Percentiles rank a stretch among this genome's conserved stretches.
Evolutionary conservation across 345 rosid genomes (phyloP).

Genomic region (Cardamine resedifolia): DNA sequence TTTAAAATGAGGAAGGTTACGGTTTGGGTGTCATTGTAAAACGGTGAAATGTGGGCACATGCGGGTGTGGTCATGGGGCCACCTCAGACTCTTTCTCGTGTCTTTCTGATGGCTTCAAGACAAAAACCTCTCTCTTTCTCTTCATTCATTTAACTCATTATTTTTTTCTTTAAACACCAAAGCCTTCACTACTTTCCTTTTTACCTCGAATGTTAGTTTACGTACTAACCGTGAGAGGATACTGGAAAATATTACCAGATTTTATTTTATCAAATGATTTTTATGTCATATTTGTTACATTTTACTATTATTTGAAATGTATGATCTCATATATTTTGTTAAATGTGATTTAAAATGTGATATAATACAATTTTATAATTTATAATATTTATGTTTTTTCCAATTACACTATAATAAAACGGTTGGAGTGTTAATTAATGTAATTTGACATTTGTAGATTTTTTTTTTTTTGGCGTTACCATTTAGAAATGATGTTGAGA

Average conservation of each 20-base stretch:
- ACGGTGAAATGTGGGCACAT: conserved; percentile 43
- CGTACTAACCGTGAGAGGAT: neutral
- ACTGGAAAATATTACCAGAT: neutral
- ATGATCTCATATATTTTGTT: neutral
- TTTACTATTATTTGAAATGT: neutral
- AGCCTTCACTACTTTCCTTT: conserved; percentile 15
- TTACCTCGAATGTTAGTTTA: conserved; percentile 7
- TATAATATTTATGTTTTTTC: neutral
- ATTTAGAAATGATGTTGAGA: neutral
- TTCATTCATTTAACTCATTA: conserved; percentile 24
- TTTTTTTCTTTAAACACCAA: conserved; percentile 16
- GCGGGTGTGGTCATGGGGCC: conserved; percentile 44
- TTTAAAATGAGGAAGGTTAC: conserved; percentile 6
- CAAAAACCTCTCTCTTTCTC: conserved; percentile 36
- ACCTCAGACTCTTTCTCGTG: conserved; percentile 41
- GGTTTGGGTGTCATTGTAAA: conserved; percentile 41
- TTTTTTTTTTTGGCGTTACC: conserved; percentile 7
- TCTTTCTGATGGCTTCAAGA: conserved; percentile 38
- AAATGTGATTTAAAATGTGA: neutral
- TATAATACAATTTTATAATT: no score
- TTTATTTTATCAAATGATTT: neutral
- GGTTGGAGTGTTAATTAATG: neutral
- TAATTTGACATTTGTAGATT: neutral
- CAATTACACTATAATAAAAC: neutral
- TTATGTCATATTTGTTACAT: neutral